phyloP scores from a whole-genome alignment of 2,329 filamentous ascomycete genomes.

The Cytospora leucostoma region DNA sequence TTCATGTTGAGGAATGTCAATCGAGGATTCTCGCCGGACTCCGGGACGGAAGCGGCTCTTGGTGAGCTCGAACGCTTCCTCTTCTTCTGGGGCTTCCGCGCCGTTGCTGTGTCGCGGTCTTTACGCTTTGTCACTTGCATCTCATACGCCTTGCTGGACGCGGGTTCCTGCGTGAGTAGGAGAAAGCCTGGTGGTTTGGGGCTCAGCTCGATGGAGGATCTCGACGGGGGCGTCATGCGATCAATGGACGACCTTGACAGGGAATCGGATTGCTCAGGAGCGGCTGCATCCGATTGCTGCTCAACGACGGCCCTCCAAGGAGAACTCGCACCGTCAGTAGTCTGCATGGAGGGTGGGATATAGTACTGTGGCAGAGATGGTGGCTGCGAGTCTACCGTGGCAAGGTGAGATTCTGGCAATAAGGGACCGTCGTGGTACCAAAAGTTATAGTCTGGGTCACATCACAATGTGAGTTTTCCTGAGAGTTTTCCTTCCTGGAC shows the following conservation, averaged over 20 bases:
- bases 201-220: constrained; percentile 24
- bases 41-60: constrained; percentile 20
- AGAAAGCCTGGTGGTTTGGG: constrained; percentile 33
- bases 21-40: constrained; percentile 49
- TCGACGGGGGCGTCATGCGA: constrained; percentile 2
- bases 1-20: constrained; percentile 53
- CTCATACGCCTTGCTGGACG: constrained; percentile 7
- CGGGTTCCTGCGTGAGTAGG: constrained; percentile 32
- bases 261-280: constrained; percentile 42
- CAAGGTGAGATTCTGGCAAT: constrained; percentile 5
- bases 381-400: constrained; percentile 32
- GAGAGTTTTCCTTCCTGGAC: background rate
- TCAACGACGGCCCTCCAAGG: constrained; percentile 38
- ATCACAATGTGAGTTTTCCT: constrained; percentile 33
- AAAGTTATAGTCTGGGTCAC: constrained; percentile 39
- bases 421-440: constrained; percentile 27
- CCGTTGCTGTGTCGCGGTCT: constrained; percentile 8
- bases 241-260: constrained; percentile 31
- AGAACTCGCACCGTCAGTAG: constrained; percentile 34
- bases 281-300: background rate
- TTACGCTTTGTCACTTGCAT: constrained; percentile 3
- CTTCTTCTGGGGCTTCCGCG: constrained; percentile 29
- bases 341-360: constrained; percentile 43
- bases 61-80: constrained; percentile 43
- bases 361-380: constrained; percentile 35